Percentiles rank a stretch among this genome's conserved stretches.
Evolutionary conservation across 768 basidiomycete species (phyloP).

Genomic region (Boletus reticuloceps): DNA sequence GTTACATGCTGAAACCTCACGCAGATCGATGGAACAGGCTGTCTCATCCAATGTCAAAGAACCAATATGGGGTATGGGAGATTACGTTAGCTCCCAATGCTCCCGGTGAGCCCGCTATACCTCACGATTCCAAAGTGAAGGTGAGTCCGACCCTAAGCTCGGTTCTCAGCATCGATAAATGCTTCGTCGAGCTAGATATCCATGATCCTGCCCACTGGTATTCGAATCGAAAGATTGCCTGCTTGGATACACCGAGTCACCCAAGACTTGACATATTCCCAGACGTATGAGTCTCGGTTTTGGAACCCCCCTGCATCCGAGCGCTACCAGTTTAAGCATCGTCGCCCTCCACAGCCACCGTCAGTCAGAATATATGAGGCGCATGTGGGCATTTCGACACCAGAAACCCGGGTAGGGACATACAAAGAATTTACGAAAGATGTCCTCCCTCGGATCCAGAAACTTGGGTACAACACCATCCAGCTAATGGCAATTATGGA

Average conservation of each 20-base stretch:
- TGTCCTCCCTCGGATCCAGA: constrained; percentile 82
- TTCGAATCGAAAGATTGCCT: constrained; percentile 88
- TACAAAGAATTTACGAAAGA: constrained; percentile 94
- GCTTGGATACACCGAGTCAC: constrained; percentile 96
- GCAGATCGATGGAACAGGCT: constrained; percentile 85
- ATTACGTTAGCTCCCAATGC: constrained; percentile 66
- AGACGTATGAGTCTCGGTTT: constrained; percentile 94
- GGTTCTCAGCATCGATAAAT: background rate
- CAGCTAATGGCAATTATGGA: constrained; percentile 99
- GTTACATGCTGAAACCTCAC: constrained; percentile 1
- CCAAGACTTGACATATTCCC: constrained; percentile 86
- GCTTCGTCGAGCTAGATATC: constrained; percentile 62
- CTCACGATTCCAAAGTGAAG: constrained; percentile 95
- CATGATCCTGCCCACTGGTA: constrained; percentile 76
- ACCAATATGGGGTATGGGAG: constrained; percentile 89
- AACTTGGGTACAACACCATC: constrained; percentile 93
- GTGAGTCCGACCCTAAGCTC: constrained; percentile 37
- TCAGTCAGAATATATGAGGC: constrained; percentile 91
- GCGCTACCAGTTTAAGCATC: constrained; percentile 79
- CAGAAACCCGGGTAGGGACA: constrained; percentile 84
- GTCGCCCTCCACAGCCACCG: constrained; percentile 62
- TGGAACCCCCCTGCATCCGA: constrained; percentile 88
- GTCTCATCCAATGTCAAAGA: constrained; percentile 82
- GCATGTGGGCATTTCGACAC: constrained; percentile 94
- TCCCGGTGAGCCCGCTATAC: constrained; percentile 75